A percentile compares a stretch with the other conserved stretches of the same genome.
phyloP scores from a whole-genome alignment of 495 filamentous ascomycete species.

The Annulohypoxylon nitens region DNA sequence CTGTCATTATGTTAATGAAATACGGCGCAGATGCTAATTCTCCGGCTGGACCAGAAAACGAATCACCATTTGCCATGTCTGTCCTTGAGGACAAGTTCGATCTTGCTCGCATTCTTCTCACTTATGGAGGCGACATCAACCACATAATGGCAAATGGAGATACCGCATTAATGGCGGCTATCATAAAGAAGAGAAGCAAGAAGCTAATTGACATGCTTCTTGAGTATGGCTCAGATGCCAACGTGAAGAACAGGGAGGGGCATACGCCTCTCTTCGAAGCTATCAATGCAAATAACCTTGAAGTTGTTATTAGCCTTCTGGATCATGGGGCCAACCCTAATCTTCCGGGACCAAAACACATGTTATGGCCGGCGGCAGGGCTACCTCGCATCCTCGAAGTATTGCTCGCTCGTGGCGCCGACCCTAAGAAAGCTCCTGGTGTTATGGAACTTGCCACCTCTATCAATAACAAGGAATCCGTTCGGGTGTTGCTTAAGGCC shows the following conservation, averaged over 20 bases:
- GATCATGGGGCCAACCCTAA: slow-evolving; percentile 65
- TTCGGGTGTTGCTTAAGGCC: slow-evolving; percentile 63
- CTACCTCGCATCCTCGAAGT: slow-evolving; percentile 57
- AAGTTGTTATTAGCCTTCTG: slow-evolving; percentile 62
- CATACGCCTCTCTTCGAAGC: slow-evolving; percentile 64
- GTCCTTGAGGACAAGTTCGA: slow-evolving; percentile 56
- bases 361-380: slow-evolving; percentile 62
- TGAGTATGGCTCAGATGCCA: slow-evolving; percentile 62
- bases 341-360: slow-evolving; percentile 64
- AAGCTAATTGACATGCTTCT: slow-evolving; percentile 63
- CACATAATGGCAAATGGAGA: slow-evolving; percentile 58
- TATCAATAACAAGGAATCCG: slow-evolving; percentile 63
- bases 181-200: slow-evolving; percentile 59
- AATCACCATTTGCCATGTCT: slow-evolving; percentile 58
- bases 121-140: slow-evolving; percentile 62
- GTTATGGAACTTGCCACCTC: slow-evolving; percentile 64
- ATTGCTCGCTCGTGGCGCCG: slow-evolving; percentile 59
- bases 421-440: slow-evolving; percentile 59
- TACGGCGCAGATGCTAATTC: slow-evolving; percentile 66
- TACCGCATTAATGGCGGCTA: slow-evolving; percentile 61
- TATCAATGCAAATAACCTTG: slow-evolving; percentile 55
- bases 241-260: slow-evolving; percentile 64
- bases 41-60: slow-evolving; percentile 53
- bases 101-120: slow-evolving; percentile 60
- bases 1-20: slow-evolving; percentile 61